Evolutionary conservation across 148 eudicot genomes (phyloP).

Genomic region (Silene conica): DNA sequence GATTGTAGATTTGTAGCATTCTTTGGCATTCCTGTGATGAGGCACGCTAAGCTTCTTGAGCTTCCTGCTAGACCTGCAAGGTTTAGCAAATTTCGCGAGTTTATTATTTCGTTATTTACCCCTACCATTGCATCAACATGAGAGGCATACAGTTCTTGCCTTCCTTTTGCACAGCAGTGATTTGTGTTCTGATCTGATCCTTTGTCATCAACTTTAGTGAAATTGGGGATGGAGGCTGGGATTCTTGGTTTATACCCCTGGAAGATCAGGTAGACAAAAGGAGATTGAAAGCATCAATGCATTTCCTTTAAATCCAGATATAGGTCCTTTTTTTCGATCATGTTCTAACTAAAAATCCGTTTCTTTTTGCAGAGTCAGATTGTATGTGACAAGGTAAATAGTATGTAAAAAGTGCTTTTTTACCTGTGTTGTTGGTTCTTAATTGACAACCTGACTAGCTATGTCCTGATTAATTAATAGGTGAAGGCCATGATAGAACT

Average conservation of each 20-base stretch:
- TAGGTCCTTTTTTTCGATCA: background rate
- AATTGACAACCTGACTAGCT: constrained; percentile 10
- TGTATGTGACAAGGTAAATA: constrained; percentile 69
- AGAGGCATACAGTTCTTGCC: background rate
- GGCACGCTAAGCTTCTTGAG: background rate
- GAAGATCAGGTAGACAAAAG: constrained; percentile 55
- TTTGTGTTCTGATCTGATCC: constrained; percentile 16
- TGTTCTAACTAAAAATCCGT: constrained; percentile 11
- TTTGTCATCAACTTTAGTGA: constrained; percentile 41
- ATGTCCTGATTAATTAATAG: constrained; percentile 32
- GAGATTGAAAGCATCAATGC: background rate
- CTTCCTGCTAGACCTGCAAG: background rate
- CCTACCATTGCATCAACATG: background rate
- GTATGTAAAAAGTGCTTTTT: constrained; percentile 11
- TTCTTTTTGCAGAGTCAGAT: constrained; percentile 54
- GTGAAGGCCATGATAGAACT: constrained; percentile 80
- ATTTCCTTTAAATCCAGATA: background rate
- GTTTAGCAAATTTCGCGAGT: background rate
- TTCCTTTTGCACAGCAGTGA: background rate
- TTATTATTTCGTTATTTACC: background rate
- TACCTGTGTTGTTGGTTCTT: background rate
- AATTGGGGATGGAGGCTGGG: constrained; percentile 83
- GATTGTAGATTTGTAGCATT: too few species aligned
- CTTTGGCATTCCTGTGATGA: too few species aligned
- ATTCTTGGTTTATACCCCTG: constrained; percentile 91